These are phyloP conservation scores for Cymbopogon flexuosus DNA, from an alignment of 202 grass and related monocot genomes.

Conservation along the genomic window DNA sequence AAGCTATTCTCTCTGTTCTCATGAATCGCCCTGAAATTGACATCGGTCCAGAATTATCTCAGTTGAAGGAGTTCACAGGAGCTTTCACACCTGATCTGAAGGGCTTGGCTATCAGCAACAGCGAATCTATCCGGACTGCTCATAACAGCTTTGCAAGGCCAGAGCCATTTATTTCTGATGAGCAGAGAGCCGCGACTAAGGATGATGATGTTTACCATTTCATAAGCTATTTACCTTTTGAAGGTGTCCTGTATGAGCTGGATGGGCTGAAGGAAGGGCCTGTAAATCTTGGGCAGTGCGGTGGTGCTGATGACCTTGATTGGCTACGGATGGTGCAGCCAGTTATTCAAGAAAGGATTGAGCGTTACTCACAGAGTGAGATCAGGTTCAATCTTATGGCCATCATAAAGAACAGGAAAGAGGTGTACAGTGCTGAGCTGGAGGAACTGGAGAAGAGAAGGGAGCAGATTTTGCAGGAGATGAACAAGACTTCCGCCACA, in stretches of 20 bases:
- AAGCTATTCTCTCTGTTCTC: conserved; percentile 95
- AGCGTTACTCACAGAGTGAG: conserved; percentile 79
- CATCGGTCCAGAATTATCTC: conserved; percentile 76
- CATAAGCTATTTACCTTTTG: conserved; percentile 92
- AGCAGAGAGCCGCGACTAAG: conserved; percentile 66
- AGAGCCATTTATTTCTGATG: conserved; percentile 90
- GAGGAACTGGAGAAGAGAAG: conserved; percentile 74
- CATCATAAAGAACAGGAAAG: conserved; percentile 89
- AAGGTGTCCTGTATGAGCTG: conserved; percentile 84
- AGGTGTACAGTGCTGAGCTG: conserved; percentile 64
- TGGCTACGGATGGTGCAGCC: conserved; percentile 89
- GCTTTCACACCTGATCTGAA: conserved; percentile 86
- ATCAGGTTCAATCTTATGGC: conserved; percentile 96
- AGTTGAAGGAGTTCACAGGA: conserved; percentile 83
- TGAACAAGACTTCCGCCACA: conserved; percentile 23
- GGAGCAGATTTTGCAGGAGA: conserved; percentile 67
- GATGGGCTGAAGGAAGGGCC: conserved; percentile 91
- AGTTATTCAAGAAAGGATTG: conserved; percentile 83
- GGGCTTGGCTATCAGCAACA: conserved; percentile 90
- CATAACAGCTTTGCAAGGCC: conserved; percentile 98
- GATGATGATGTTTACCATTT: conserved; percentile 98
- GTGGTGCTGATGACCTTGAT: conserved; percentile 52
- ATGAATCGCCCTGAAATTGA: conserved; percentile 89
- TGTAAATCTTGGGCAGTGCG: conserved; percentile 71
- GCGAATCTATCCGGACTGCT: conserved; percentile 73